Evolutionary conservation across 371 early-diverging fungal genomes (phyloP), one percentile per base, ranked within the genome.

Genomic region (Syncephalis fuscata): DNA sequence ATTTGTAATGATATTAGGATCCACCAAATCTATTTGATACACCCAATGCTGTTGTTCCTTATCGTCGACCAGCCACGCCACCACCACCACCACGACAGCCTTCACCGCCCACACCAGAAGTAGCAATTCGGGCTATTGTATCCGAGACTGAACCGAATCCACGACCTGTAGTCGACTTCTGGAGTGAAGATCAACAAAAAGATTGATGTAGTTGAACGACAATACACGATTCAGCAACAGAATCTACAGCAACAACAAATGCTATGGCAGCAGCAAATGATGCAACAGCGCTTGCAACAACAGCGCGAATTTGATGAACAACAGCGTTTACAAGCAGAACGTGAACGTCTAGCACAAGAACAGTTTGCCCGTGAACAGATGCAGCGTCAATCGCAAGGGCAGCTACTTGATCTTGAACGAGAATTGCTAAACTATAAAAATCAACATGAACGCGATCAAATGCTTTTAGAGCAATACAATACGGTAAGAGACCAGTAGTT

Each of bases 391-490:
- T 80, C 79, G 15, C 75, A 77, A 51, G 83, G 85, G 23, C 67
- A 76, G 44, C 63, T 87, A 45, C 78, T 46, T 42, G 82, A 88
- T 40, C 54, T 86, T 39, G 85, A 88, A 57, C 73, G 74, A 56
- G 81, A 91, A 56, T 16, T 92, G 4, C 68, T 87, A 46, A 37
- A 77, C 46, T 70, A 74, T 36, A 68, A 78, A 24, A 78, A 78
- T 26, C 87, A 88, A 59, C 64, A 80, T 44, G 85, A 85, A 54
- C 76, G 85, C 45, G 89, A 92, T 57, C 78, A 82, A 51, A 73
- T 83, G 70, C 61, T 80, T 49, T 61, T 91, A 26, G 74, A 79
- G 45, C 88, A 91, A 58, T 90, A 91, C 55, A 83, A 86, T 41
- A 62, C 71, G 62, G 75, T 78, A 66, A 17, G 65, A 42, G 14